Base-by-base conservation (phyloP, 1,284 basidiomycete genomes). In the Pholiota adiposa region DNA sequence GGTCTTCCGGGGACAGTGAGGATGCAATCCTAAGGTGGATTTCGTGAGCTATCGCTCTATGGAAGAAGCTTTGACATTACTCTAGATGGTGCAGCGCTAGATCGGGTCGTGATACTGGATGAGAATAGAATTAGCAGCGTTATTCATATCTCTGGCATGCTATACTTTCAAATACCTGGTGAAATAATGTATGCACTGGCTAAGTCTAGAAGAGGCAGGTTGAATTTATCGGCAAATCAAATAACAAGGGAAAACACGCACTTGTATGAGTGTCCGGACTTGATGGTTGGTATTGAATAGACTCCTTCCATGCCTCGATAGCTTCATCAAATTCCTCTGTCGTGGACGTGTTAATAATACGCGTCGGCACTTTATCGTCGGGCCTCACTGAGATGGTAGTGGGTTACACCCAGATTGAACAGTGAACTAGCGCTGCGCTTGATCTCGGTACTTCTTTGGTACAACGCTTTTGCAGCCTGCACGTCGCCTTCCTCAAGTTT, bases 111-210 rank as follows among this genome's bases (percentile, higher is more conserved):
- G 92, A 85, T 53, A 92, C 87, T 72, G 87, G 84, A 54, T 46
- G 54, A 31, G 57, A 51, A 36, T 46, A 43, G 51, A 52, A 19
- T 62, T 41, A 59, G 56, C 56, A 55, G 11, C 36, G 60, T 23
- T 23, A 54, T 16, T 23, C 44, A 53, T 43, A 23, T 23, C 46
- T 41, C 9, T 19, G 50, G 14, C n/a, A 18, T 23, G 8, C 18
- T 19, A 43, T 29, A 14, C 31, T 55, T 48, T 41, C 33, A 61
- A 68, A 33, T 67, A 77, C 77, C 72, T 69, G 77, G 77, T 44
- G 92, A 92, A 70, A 97, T 88, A 70, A 97, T 93, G 77, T 97
- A 97, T 63, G 96, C 96, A 68, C 92, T 96, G 43, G 96, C 96
- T 41, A 98, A 80, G 78, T 96, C 94, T 96, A 68, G 61, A 58